Evolutionary conservation across 192 early-diverging fungal species (phyloP).

Genomic region (Paraglomus occultum): DNA sequence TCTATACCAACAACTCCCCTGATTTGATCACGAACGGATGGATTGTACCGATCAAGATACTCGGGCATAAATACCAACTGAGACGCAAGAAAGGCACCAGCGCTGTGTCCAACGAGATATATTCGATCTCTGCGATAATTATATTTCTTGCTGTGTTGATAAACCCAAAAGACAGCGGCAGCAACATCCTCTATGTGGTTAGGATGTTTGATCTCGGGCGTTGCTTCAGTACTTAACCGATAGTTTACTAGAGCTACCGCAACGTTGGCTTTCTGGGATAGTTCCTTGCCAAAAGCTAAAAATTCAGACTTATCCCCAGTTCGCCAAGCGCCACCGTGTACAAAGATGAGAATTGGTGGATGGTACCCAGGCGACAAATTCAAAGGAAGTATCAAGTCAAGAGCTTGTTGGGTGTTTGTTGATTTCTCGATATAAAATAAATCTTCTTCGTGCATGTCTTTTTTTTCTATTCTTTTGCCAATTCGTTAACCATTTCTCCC

Average conservation of each 20-base stretch:
- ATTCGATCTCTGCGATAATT: conserved; percentile 41
- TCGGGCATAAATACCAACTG: conserved; percentile 58
- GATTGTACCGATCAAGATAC: conserved; percentile 29
- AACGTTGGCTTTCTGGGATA: conserved; percentile 46
- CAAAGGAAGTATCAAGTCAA: conserved; percentile 13
- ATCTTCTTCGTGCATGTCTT: background rate
- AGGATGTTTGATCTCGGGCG: conserved; percentile 57
- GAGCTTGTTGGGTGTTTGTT: conserved; percentile 2
- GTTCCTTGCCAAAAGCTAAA: conserved; percentile 42
- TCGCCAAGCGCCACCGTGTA: conserved; percentile 90
- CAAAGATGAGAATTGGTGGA: conserved; percentile 51
- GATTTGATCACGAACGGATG: conserved; percentile 35
- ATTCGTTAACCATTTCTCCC: no score
- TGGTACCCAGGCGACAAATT: background rate
- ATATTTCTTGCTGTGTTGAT: conserved; percentile 18
- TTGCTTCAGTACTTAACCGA: conserved; percentile 50
- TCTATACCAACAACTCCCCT: conserved; percentile 70
- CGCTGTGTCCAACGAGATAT: conserved; percentile 72
- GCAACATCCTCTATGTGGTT: conserved; percentile 65
- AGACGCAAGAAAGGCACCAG: conserved; percentile 70
- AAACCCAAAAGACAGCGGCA: conserved; percentile 52
- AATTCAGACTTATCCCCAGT: conserved; percentile 71
- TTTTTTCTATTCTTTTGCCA: no score
- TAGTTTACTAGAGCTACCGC: conserved; percentile 76
- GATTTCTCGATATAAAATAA: background rate